Evolutionary conservation across 1,284 basidiomycete genomes (phyloP).

Genomic region (Neonothopanus nambi): DNA sequence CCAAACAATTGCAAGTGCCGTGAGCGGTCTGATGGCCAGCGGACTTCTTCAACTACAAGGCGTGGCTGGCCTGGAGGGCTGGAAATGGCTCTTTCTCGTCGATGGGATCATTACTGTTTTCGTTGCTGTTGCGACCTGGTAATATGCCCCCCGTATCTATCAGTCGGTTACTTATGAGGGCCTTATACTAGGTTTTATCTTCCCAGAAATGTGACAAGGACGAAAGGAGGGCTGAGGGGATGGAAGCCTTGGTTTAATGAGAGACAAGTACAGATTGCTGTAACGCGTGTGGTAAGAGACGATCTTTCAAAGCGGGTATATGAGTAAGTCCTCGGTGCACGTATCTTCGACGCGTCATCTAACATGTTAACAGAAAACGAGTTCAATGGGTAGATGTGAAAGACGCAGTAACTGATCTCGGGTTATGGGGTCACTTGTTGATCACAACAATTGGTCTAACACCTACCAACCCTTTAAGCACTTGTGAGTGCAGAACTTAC

Average conservation of each 20-base stretch:
- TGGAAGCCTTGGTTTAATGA: constrained; percentile 34
- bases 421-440: constrained; percentile 36
- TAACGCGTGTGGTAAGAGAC: constrained; percentile 36
- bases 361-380: constrained; percentile 25
- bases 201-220: constrained; percentile 28
- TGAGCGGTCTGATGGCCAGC: constrained; percentile 39
- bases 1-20: constrained; percentile 36
- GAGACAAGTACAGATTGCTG: constrained; percentile 34
- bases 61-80: constrained; percentile 35
- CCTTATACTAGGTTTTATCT: constrained; percentile 37
- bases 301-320: constrained; percentile 37
- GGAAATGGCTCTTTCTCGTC: constrained; percentile 42
- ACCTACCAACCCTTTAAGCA: constrained; percentile 34
- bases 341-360: background rate
- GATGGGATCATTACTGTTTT: constrained; percentile 37
- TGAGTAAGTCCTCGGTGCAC: constrained; percentile 26
- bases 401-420: constrained; percentile 34
- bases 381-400: constrained; percentile 36
- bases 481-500: constrained; percentile 32
- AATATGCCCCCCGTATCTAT: constrained; percentile 1
- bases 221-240: constrained; percentile 32
- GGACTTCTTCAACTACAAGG: constrained; percentile 36
- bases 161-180: background rate
- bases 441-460: constrained; percentile 36
- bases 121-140: constrained; percentile 34